phyloP scores from a whole-genome alignment of 1,284 basidiomycete species.

The Puccinia novopanici region DNA sequence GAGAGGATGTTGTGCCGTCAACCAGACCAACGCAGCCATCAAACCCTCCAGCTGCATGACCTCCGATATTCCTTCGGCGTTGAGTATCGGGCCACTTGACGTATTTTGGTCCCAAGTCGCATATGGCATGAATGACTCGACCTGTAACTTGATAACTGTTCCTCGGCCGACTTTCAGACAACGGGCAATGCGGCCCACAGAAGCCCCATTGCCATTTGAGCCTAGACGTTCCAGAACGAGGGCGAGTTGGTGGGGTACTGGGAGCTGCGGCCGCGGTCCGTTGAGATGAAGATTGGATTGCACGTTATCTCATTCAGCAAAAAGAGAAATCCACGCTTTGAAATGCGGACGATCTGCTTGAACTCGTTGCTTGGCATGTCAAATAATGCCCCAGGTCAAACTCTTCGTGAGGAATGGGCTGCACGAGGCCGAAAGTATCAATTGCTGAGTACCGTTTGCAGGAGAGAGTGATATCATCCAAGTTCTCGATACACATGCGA shows the following conservation, averaged over 20 bases:
- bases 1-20: too few relatives aligned
- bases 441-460: too few relatives aligned
- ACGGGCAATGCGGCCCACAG: background rate
- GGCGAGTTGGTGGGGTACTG: slow-evolving; percentile 4
- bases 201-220: slow-evolving; percentile 1
- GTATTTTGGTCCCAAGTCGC: background rate
- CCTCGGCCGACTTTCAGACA: slow-evolving; percentile 1
- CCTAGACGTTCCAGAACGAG: background rate
- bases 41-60: slow-evolving; percentile 9
- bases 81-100: background rate
- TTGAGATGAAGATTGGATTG: background rate
- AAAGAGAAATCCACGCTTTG: background rate
- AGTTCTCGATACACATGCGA: too few relatives aligned
- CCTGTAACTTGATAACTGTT: background rate
- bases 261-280: background rate
- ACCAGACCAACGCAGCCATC: background rate
- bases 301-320: background rate
- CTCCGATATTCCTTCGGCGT: background rate
- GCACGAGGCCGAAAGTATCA: too few relatives aligned
- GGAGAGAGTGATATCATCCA: too few relatives aligned
- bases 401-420: background rate
- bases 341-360: background rate
- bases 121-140: background rate
- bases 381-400: background rate
- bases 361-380: slow-evolving; percentile 2